phyloP scores from a whole-genome alignment of 768 basidiomycete species.

The Termitomyces sp. region DNA sequence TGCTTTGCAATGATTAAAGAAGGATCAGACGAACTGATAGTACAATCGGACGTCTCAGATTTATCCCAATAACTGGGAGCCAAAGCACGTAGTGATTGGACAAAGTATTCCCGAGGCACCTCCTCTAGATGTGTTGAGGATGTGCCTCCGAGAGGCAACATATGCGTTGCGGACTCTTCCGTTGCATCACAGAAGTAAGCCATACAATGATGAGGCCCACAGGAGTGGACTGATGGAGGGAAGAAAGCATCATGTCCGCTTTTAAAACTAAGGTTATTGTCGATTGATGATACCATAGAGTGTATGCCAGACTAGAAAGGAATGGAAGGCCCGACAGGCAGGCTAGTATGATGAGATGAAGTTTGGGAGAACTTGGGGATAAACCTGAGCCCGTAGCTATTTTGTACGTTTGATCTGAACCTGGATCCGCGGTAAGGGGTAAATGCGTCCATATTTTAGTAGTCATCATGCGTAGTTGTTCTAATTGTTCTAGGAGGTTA shows the following conservation, averaged over 20 bases:
- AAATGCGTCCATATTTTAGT: conserved; percentile 5
- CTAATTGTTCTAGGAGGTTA: conserved; percentile 35
- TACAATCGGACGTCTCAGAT: conserved; percentile 75
- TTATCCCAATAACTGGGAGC: conserved; percentile 73
- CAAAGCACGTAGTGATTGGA: conserved; percentile 63
- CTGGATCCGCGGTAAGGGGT: conserved; percentile 17
- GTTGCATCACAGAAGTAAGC: conserved; percentile 9
- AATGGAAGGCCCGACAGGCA: conserved; percentile 24
- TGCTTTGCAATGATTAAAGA: background rate
- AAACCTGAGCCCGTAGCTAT: conserved; percentile 3
- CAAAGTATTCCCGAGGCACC: conserved; percentile 71
- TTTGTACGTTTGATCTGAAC: conserved; percentile 16
- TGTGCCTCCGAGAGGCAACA: conserved; percentile 25
- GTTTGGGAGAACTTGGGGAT: conserved; percentile 16
- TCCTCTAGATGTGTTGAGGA: conserved; percentile 43
- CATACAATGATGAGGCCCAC: conserved; percentile 38
- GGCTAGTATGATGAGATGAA: conserved; percentile 16
- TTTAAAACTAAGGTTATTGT: conserved; percentile 24
- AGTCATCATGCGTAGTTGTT: conserved; percentile 9
- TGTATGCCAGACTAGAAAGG: conserved; percentile 25
- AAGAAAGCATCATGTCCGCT: background rate
- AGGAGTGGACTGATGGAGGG: conserved; percentile 31
- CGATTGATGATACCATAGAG: conserved; percentile 21
- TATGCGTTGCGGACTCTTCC: conserved; percentile 2
- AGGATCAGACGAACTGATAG: conserved; percentile 49